Evolutionary conservation across 2,329 filamentous ascomycete species (phyloP).

Genomic region (Cadophora gregata): DNA sequence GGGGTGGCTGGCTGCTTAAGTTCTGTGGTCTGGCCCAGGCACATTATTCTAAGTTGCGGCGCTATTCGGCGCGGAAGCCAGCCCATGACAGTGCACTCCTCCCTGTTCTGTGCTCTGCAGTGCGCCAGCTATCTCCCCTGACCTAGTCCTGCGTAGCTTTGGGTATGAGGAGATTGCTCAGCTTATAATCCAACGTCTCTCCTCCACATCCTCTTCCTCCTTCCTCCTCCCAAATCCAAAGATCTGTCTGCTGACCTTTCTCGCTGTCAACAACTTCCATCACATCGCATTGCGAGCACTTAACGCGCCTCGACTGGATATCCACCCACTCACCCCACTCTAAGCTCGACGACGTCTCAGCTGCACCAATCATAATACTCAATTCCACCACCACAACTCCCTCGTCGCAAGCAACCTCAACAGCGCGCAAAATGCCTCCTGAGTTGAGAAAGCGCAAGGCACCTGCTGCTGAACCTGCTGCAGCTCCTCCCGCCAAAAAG

Average conservation of each 20-base stretch:
- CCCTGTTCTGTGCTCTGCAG: background rate
- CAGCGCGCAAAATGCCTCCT: slow-evolving; percentile 55
- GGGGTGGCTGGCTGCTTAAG: slow-evolving; percentile 8
- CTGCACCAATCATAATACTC: slow-evolving; percentile 35
- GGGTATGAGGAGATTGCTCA: slow-evolving; percentile 37
- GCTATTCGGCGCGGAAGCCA: background rate
- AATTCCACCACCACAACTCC: slow-evolving; percentile 29
- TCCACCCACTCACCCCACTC: slow-evolving; percentile 17
- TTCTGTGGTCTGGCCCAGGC: slow-evolving; percentile 7
- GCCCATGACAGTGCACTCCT: slow-evolving; percentile 1
- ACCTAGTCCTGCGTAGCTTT: slow-evolving; percentile 30
- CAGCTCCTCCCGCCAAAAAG: slow-evolving; percentile 56
- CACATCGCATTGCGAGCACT: background rate
- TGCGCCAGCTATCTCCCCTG: slow-evolving; percentile 18
- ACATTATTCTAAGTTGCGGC: background rate
- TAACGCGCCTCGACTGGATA: slow-evolving; percentile 12
- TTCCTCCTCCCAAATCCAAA: background rate
- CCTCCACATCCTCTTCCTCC: slow-evolving; percentile 26
- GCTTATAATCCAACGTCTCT: slow-evolving; percentile 41
- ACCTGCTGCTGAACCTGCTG: slow-evolving; percentile 51
- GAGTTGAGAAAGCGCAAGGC: slow-evolving; percentile 68
- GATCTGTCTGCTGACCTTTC: background rate
- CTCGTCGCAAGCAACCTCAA: slow-evolving; percentile 17
- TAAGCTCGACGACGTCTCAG: background rate
- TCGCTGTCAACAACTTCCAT: slow-evolving; percentile 5